These are phyloP conservation scores for Ogataea nonfermentans DNA, from an alignment of 805 yeast species.

Conservation along the genomic window DNA sequence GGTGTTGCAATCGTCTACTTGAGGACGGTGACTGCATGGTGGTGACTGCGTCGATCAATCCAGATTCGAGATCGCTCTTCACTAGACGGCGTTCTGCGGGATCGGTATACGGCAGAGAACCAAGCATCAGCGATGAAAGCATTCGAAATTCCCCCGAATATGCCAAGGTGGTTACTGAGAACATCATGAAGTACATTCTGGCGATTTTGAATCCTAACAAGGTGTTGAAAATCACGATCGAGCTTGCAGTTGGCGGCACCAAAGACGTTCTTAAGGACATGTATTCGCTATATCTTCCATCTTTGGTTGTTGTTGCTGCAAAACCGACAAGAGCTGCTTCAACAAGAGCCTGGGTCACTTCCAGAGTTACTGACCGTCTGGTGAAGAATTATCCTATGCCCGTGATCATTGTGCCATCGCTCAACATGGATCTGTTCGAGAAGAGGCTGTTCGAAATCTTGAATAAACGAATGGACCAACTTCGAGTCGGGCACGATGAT, in stretches of 20 bases:
- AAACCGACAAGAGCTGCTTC: conserved; percentile 51
- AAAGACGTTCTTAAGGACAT: conserved; percentile 56
- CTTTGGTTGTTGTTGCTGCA: conserved; percentile 53
- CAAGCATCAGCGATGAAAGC: conserved; percentile 31
- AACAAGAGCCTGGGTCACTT: conserved; percentile 56
- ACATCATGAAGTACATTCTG: conserved; percentile 52
- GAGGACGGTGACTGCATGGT: conserved; percentile 68
- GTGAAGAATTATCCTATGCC: conserved; percentile 66
- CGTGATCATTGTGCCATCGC: conserved; percentile 62
- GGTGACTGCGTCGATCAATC: conserved; percentile 52
- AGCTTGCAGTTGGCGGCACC: conserved; percentile 58
- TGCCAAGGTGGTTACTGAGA: conserved; percentile 43
- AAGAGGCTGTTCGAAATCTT: conserved; percentile 37
- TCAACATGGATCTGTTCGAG: conserved; percentile 56
- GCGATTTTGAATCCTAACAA: conserved; percentile 44
- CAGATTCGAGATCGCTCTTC: conserved; percentile 25
- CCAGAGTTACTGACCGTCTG: conserved; percentile 61
- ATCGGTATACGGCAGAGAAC: conserved; percentile 5
- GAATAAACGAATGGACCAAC: conserved; percentile 22
- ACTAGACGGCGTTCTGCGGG: conserved; percentile 23
- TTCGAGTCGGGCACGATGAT: conserved; percentile 16
- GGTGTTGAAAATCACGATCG: conserved; percentile 54
- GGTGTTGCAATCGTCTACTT: conserved; percentile 53
- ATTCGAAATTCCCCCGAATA: conserved; percentile 46
- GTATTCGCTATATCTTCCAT: conserved; percentile 60